Conservation (phyloP, 768 basidiomycete species). For the Boletus pseudopeckii region DNA sequence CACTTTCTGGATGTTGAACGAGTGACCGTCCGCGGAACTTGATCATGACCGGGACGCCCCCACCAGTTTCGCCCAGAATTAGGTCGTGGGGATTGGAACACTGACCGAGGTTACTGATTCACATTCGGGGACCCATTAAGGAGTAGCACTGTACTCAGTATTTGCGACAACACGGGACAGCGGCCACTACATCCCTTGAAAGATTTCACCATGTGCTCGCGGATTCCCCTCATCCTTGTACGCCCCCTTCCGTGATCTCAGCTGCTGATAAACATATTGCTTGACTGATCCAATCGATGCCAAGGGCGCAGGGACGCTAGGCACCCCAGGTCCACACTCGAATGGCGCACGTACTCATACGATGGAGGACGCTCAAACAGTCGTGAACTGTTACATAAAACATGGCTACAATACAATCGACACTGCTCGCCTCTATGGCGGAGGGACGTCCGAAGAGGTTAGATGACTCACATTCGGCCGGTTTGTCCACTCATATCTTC, state of each 20-base stretch:
- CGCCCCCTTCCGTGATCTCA: not conserved
- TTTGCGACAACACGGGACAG: not conserved
- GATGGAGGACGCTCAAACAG: conserved; percentile 10
- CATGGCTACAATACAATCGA: conserved; percentile 22
- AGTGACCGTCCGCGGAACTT: not conserved
- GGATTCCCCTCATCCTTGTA: conserved; percentile 13
- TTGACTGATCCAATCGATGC: not conserved
- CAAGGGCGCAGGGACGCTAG: conserved; percentile 24
- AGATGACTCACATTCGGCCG: not conserved
- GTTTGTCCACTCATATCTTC: not conserved
- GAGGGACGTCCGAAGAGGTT: conserved; percentile 25
- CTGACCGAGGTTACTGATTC: not conserved
- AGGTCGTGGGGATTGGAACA: too few relatives aligned
- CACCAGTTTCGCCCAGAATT: too few relatives aligned
- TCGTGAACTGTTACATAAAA: conserved; percentile 11
- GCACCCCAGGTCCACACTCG: conserved; percentile 14
- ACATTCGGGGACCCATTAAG: too few relatives aligned
- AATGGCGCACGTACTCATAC: conserved; percentile 22
- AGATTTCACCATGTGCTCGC: not conserved
- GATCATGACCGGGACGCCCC: too few relatives aligned
- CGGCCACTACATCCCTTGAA: too few relatives aligned
- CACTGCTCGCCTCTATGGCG: conserved; percentile 21
- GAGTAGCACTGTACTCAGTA: not conserved
- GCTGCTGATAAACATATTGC: not conserved
- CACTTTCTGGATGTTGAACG: not conserved